phyloP scores from a whole-genome alignment of 2,329 filamentous ascomycete species.

The Xylaria multiplex region DNA sequence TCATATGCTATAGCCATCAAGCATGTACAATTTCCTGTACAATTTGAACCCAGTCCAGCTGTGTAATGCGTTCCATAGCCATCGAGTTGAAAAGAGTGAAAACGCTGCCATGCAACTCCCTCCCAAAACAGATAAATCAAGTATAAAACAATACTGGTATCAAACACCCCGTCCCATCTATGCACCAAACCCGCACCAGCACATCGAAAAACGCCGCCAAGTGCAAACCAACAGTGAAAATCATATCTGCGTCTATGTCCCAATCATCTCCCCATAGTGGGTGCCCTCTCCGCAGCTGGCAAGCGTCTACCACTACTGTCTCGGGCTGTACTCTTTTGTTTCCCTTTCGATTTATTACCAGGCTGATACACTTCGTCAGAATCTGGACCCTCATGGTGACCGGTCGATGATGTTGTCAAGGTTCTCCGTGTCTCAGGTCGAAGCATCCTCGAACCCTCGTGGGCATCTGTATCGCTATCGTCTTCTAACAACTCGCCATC shows the following conservation, averaged over 20 bases:
- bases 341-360: conserved; percentile 51
- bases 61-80: conserved; percentile 21
- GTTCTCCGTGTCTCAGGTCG: conserved; percentile 48
- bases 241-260: conserved; percentile 43
- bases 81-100: conserved; percentile 20
- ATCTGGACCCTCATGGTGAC: conserved; percentile 37
- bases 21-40: conserved; percentile 42
- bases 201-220: conserved; percentile 39
- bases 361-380: conserved; percentile 20
- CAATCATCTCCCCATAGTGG: conserved; percentile 48
- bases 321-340: conserved; percentile 55
- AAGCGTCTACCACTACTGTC: conserved; percentile 63
- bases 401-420: conserved; percentile 42
- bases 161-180: conserved; percentile 42
- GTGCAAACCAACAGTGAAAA: conserved; percentile 46
- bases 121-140: conserved; percentile 32
- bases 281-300: conserved; percentile 64
- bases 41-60: conserved; percentile 35
- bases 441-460: conserved; percentile 62
- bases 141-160: conserved; percentile 43
- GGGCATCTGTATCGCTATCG: conserved; percentile 47
- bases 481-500: conserved; percentile 75
- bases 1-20: conserved; percentile 42
- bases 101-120: conserved; percentile 21
- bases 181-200: conserved; percentile 21